Evolutionary conservation across 805 yeast species (phyloP), one percentile per base, ranked within the genome.

Genomic region (Kodamaea restingae): DNA sequence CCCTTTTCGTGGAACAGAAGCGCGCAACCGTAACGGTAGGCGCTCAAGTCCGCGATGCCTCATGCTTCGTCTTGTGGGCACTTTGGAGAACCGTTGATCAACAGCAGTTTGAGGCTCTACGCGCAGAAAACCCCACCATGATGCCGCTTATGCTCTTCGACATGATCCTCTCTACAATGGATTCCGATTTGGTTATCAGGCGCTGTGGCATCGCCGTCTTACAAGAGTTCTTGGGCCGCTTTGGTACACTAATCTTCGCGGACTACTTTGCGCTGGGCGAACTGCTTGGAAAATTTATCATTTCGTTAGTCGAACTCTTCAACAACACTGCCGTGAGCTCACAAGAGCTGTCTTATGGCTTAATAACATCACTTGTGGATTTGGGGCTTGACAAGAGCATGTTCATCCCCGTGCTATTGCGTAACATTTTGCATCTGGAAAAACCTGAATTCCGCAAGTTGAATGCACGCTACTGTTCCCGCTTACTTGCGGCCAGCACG

Each of bases 31-130:
- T 66, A 15, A 63, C 78, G 0, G 55, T 75, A 5, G 95, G 95
- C 0, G 60, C 75, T 2, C 87, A 81, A 48, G 72, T 91, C 1
- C 70, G 95, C 41, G 98, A 90, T 57, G 80, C 96, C 0, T 78
- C 91, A 0, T 84, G 95, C 57, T 90, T 84, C 52, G 76, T 85
- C 0, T 61, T 78, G n/a, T 90, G 98, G 98, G 75, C 95, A 0
- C 39, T 84, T 12, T 70, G 76, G 25, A 70, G 83, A 46, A 61
- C 61, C 53, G 50, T 61, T 41, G 30, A 20, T 8, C 22, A 20
- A 8, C 22, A 5, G 22, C 5, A 6, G 22, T 20, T 20, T 20
- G 22, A 20, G 10, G 28, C n/a, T 25, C 31, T 27, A 5, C 10
- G 12, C 27, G 10, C 4, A 5, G 8, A 27, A 15, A 12, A 27